Base-by-base conservation (phyloP, 2,329 filamentous ascomycete genomes). In the Diaporthe sp. region DNA sequence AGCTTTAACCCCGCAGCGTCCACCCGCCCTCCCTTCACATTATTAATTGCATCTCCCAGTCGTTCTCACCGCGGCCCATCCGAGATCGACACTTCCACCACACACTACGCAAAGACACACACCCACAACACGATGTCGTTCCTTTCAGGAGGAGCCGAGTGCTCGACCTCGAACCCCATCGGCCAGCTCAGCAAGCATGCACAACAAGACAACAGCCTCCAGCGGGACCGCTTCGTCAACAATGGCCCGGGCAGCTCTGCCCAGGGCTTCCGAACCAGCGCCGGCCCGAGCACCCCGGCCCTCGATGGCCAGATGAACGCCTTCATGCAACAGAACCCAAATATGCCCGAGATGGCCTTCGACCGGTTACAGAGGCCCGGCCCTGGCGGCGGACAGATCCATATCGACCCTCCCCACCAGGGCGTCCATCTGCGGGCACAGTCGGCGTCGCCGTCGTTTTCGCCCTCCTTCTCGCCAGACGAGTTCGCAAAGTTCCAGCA, bases 101-200 rank as follows among this genome's bases (percentile, higher is more conserved):
- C 37, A 44, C n/a, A 8, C 34, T 22, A 20, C n/a, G 20, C 31
- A 47, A 17, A 22, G 12, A 37, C 31, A 71, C 22, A 53, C 13
- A 15, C 28, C 39, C 6, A 44, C 31, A 34, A 42, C 42, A 88
- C 77, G 79, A 98, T 99, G 96, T 98, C 96, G 73, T 98, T 99
- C 85, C 90, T 98, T 81, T 95, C 95, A 55, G 73, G 70, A 86
- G 96, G 96, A 80, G 94, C 96, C 80, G 97, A 98, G 87, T 99
- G 97, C 90, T 98, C 96, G 74, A 97, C 97, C 77, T 95, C 94
- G 79, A 99, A 99, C 85, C 97, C 97, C 75, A 92, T 99, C 81
- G 96, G 95, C 83, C 97, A 98, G 88, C 98, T 99, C 85, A 95
- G 96, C 78, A 99, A 99, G 86, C 96, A 98, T 85, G 95, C 97